phyloP scores from a whole-genome alignment of 768 basidiomycete genomes.

The Nidularia sp. region DNA sequence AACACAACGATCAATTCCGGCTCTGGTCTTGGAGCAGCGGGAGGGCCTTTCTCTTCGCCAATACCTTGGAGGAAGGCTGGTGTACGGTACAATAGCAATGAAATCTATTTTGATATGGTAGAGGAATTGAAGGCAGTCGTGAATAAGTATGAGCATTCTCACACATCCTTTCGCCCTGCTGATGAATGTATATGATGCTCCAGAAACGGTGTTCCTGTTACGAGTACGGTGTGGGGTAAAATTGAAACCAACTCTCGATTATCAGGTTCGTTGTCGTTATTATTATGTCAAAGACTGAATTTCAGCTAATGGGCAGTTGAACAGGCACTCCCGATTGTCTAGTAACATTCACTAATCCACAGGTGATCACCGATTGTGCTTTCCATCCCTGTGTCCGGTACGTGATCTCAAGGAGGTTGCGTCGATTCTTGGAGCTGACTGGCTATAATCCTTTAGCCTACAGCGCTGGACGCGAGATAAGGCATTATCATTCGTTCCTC shows the following conservation, averaged over 20 bases:
- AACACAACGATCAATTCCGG: constrained; percentile 42
- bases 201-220: constrained; percentile 67
- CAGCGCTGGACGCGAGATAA: constrained; percentile 77
- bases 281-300: not conserved
- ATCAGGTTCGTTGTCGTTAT: constrained; percentile 47
- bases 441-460: constrained; percentile 40
- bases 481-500: constrained; percentile 85
- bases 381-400: constrained; percentile 95
- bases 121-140: constrained; percentile 80
- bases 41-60: constrained; percentile 74
- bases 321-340: constrained; percentile 87
- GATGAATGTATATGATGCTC: constrained; percentile 1
- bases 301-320: not conserved
- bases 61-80: constrained; percentile 93
- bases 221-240: constrained; percentile 68
- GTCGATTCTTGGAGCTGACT: not conserved
- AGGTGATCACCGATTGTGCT: constrained; percentile 69
- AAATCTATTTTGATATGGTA: constrained; percentile 88
- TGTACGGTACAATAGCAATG: constrained; percentile 80
- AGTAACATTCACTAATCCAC: constrained; percentile 72
- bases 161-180: not conserved
- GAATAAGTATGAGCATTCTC: constrained; percentile 51
- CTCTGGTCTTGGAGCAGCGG: constrained; percentile 30
- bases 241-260: constrained; percentile 76
- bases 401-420: constrained; percentile 13